Evolutionary conservation across 495 filamentous ascomycete genomes (phyloP).

Genomic region (Hypoxylon lenormandii): DNA sequence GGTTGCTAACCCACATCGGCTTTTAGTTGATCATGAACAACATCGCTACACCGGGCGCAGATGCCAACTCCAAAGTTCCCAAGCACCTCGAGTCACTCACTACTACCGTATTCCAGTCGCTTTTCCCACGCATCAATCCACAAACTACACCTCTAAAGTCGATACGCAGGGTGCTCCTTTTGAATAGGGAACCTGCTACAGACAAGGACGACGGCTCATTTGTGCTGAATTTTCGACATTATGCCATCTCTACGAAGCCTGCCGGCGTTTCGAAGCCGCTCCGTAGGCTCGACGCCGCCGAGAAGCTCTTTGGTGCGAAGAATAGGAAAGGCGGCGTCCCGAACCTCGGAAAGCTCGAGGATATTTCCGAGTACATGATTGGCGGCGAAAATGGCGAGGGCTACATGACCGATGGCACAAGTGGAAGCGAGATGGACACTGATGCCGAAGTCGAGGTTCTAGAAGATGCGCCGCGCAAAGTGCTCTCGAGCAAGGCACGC

Average conservation of each 20-base stretch:
- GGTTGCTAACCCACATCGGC: constrained; percentile 34
- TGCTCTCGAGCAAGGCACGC: constrained; percentile 72
- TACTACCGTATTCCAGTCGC: constrained; percentile 92
- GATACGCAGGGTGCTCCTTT: constrained; percentile 86
- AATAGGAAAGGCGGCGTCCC: constrained; percentile 79
- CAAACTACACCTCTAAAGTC: constrained; percentile 86
- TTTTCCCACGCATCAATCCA: constrained; percentile 96
- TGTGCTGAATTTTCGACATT: constrained; percentile 91
- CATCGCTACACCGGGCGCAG: constrained; percentile 77
- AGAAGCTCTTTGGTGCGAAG: constrained; percentile 70
- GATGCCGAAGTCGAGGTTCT: constrained; percentile 95
- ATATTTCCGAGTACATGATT: constrained; percentile 95
- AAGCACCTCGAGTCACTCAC: constrained; percentile 93
- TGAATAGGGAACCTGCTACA: constrained; percentile 77
- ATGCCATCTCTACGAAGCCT: constrained; percentile 88
- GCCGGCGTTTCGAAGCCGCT: constrained; percentile 85
- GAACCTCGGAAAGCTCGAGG: constrained; percentile 87
- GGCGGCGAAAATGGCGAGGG: constrained; percentile 79
- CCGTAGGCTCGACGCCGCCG: constrained; percentile 87
- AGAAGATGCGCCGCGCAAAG: constrained; percentile 74
- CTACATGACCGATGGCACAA: constrained; percentile 84
- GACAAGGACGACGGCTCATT: constrained; percentile 75
- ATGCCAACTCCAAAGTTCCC: constrained; percentile 71
- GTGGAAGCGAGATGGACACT: constrained; percentile 90
- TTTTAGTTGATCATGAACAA: constrained; percentile 96